A percentile compares a stretch with the other conserved stretches of the same genome.
Conservation (phyloP, 768 basidiomycete genomes). For the Mycena rosella region DNA sequence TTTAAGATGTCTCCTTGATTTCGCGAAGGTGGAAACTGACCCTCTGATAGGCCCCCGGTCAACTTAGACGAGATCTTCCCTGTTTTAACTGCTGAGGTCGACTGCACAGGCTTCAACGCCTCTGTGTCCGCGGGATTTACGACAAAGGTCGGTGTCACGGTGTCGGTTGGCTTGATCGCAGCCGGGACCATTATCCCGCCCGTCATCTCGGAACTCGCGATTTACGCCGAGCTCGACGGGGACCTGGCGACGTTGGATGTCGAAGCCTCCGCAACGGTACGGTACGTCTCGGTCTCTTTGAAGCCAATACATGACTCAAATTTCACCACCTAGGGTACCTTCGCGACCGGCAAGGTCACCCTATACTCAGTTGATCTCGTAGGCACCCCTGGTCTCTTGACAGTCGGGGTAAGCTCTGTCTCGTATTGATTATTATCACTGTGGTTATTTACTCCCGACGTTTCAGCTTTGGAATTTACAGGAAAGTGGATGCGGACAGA, state of each 20-base stretch:
- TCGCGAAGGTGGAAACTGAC: background rate
- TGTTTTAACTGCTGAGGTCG: conserved; percentile 1
- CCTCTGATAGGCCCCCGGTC: conserved; percentile 14
- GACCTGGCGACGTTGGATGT: conserved; percentile 38
- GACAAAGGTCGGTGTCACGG: conserved; percentile 12
- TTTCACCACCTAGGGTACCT: conserved; percentile 27
- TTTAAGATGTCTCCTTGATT: background rate
- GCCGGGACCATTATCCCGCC: conserved; percentile 47
- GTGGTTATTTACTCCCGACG: conserved; percentile 1
- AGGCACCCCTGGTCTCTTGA: conserved; percentile 46
- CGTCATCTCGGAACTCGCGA: conserved; percentile 33
- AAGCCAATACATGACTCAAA: background rate
- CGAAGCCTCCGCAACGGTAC: conserved; percentile 28
- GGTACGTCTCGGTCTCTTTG: background rate
- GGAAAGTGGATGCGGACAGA: conserved; percentile 39
- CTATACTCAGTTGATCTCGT: conserved; percentile 44
- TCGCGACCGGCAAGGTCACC: conserved; percentile 40
- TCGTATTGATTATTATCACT: conserved; percentile 10
- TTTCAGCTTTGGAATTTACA: conserved; percentile 32
- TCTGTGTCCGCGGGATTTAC: conserved; percentile 25
- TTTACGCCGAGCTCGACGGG: conserved; percentile 37
- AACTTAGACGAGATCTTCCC: conserved; percentile 25
- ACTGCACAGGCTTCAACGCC: conserved; percentile 19
- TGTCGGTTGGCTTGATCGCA: conserved; percentile 40
- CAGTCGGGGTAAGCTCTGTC: conserved; percentile 42